phyloP scores from a whole-genome alignment of 306 rosid species.

The Fragaria vesca region DNA sequence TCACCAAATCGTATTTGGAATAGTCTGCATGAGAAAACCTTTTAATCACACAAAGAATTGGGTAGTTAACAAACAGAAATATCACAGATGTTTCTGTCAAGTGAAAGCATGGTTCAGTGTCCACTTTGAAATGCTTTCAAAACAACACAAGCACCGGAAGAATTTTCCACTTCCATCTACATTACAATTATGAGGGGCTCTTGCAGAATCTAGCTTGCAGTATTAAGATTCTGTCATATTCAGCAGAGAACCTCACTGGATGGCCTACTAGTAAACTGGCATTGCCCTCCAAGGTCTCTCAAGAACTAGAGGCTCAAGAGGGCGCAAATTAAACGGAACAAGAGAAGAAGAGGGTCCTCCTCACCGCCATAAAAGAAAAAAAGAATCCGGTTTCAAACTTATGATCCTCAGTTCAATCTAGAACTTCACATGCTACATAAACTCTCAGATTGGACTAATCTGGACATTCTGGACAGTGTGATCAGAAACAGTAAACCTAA shows the following conservation, averaged over 20 bases:
- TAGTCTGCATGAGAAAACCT: constrained; percentile 39
- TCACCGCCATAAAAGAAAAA: not conserved
- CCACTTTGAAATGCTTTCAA: too few species aligned
- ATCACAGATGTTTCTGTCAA: too few species aligned
- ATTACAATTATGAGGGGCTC: not conserved
- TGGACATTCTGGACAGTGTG: not conserved
- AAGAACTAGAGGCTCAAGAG: not conserved
- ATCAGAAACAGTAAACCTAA: not conserved
- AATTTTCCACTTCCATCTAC: not conserved
- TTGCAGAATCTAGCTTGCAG: not conserved
- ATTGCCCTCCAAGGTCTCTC: not conserved
- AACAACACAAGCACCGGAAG: too few species aligned
- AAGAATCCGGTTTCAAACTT: not conserved
- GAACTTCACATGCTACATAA: not conserved
- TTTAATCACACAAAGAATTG: too few species aligned
- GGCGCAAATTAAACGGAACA: not conserved
- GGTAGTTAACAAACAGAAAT: too few species aligned
- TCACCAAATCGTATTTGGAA: constrained; percentile 46
- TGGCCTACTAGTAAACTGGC: not conserved
- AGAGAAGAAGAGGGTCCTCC: not conserved
- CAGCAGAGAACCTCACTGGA: not conserved
- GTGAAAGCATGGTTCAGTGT: too few species aligned
- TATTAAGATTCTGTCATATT: not conserved
- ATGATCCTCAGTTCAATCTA: not conserved
- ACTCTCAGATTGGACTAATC: not conserved